phyloP scores from a whole-genome alignment of 352 stramenopile species.

The Discostella stelligera region DNA sequence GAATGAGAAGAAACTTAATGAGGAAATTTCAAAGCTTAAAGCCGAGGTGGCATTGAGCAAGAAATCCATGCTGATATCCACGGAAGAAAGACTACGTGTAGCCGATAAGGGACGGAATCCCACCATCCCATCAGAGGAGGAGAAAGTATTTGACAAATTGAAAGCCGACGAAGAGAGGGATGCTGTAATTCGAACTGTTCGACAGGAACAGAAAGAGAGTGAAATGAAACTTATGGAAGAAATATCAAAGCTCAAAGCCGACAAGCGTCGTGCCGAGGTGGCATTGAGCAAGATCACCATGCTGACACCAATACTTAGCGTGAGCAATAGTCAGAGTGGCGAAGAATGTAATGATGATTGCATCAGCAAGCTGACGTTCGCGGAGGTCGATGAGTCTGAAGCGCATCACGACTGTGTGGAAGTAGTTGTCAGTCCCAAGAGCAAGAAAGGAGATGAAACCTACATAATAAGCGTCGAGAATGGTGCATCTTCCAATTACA shows the following conservation, averaged over 20 bases:
- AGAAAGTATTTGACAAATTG: background rate
- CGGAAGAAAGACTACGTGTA: background rate
- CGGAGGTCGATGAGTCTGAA: constrained; percentile 4
- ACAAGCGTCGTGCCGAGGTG: constrained; percentile 17
- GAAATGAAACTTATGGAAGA: constrained; percentile 22
- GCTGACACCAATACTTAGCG: background rate
- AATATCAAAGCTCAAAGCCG: constrained; percentile 19
- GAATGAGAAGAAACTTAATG: constrained; percentile 10
- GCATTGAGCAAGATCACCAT: constrained; percentile 14
- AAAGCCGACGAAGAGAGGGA: constrained; percentile 23
- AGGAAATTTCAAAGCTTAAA: constrained; percentile 30
- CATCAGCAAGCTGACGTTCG: constrained; percentile 11
- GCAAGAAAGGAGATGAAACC: background rate
- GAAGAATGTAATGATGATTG: constrained; percentile 7
- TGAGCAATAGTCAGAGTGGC: background rate
- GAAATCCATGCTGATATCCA: background rate
- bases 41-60: constrained; percentile 19
- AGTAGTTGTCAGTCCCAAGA: background rate
- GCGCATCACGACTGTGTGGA: constrained; percentile 5
- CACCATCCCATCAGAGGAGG: background rate
- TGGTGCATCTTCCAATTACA: background rate
- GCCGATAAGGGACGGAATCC: background rate
- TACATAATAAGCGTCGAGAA: background rate
- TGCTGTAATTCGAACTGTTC: constrained; percentile 14
- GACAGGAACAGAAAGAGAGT: constrained; percentile 10